Conservation (phyloP, 345 rosid species). For the Ailanthus altissimus region DNA sequence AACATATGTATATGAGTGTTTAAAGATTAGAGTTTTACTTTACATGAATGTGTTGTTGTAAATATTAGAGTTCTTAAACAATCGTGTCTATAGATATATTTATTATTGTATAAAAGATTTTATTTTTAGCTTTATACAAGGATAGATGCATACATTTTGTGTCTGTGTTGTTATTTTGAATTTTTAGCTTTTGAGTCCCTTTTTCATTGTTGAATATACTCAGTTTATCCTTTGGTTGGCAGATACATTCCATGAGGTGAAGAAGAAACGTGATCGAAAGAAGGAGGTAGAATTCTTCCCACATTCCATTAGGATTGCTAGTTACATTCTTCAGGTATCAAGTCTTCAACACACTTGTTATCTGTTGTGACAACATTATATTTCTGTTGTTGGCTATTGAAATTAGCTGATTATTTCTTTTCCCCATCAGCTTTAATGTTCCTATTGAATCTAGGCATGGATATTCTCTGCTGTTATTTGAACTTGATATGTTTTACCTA, state of each 20-base stretch:
- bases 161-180: no score
- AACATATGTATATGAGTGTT: not conserved
- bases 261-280: slow-evolving; percentile 59
- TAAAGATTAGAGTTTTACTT: not conserved
- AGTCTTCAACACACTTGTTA: not conserved
- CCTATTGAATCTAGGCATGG: not conserved
- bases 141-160: not conserved
- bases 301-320: slow-evolving; percentile 1
- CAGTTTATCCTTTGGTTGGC: slow-evolving; percentile 20
- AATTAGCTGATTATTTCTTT: not conserved
- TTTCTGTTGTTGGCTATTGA: not conserved
- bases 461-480: not conserved
- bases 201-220: slow-evolving; percentile 7
- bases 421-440: not conserved
- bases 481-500: not conserved
- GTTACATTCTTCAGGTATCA: not conserved
- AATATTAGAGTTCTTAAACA: not conserved
- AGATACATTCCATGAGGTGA: slow-evolving; percentile 97
- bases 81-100: not conserved
- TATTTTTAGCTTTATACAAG: not conserved
- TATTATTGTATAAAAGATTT: not conserved
- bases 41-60: slow-evolving; percentile 1
- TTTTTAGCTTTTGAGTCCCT: not conserved
- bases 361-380: not conserved
- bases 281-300: slow-evolving; percentile 62